phyloP scores from a whole-genome alignment of 2,329 filamentous ascomycete genomes.

The Cadophora sp. region DNA sequence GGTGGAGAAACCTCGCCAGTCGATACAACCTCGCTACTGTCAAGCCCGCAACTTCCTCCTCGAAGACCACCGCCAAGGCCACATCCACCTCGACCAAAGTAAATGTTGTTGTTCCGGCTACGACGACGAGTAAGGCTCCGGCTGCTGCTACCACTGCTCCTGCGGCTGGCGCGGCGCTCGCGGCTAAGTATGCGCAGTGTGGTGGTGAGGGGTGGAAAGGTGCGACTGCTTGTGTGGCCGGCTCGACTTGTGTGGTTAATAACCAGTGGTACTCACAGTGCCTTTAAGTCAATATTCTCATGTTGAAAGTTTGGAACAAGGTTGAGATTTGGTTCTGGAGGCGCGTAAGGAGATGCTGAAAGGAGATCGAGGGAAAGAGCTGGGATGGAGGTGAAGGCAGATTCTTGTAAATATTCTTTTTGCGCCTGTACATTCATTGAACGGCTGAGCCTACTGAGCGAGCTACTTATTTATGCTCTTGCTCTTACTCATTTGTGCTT shows the following conservation, averaged over 20 bases:
- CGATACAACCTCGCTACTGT: constrained; percentile 16
- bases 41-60: not conserved
- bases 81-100: not conserved
- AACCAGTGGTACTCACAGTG: not conserved
- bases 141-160: not conserved
- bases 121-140: not conserved
- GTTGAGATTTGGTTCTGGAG: not conserved
- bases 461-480: not conserved
- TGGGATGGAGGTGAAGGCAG: not conserved
- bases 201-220: constrained; percentile 19
- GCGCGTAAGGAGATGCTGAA: not conserved
- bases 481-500: no score
- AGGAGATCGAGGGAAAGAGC: not conserved
- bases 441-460: not conserved
- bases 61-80: not conserved
- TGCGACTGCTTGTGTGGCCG: constrained; percentile 12
- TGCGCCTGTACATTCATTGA: not conserved
- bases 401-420: not conserved
- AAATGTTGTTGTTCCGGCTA: not conserved
- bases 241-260: constrained; percentile 8
- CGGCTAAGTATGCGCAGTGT: constrained; percentile 15
- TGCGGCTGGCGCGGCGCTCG: not conserved
- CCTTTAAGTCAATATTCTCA: not conserved
- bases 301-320: not conserved
- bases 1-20: constrained; percentile 48